Percentiles rank a stretch among this genome's conserved stretches.
Conservation (phyloP, 257 asterid genomes). For the Scutellaria baicalensis region DNA sequence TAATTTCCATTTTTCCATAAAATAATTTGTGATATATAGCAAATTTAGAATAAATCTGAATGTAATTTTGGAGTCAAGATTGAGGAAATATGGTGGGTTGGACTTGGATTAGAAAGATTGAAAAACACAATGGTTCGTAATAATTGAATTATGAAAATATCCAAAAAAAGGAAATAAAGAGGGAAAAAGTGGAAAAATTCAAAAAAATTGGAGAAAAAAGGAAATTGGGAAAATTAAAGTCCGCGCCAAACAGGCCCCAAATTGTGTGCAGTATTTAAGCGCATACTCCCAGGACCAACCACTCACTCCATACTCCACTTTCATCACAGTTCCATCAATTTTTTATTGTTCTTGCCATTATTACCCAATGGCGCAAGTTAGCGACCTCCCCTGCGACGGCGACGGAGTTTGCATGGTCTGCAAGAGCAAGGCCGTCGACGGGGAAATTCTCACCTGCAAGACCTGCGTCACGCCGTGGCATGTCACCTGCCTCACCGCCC, state of each 20-base stretch:
- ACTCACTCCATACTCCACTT: constrained; percentile 17
- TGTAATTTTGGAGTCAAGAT: background rate
- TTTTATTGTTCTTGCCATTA: background rate
- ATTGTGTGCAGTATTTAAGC: constrained; percentile 15
- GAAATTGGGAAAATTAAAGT: constrained; percentile 11
- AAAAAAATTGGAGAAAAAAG: constrained; percentile 16
- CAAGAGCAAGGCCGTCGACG: constrained; percentile 36
- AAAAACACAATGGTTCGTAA: background rate
- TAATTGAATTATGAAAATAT: background rate
- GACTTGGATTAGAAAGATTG: no score
- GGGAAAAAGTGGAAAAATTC: constrained; percentile 29
- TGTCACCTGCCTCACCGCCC: constrained; percentile 49
- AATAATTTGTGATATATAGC: no score
- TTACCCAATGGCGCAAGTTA: constrained; percentile 44
- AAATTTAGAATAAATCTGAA: background rate
- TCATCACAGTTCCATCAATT: background rate
- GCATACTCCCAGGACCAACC: constrained; percentile 20
- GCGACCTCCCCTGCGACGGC: constrained; percentile 83
- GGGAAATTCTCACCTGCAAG: constrained; percentile 54
- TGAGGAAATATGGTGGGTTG: background rate
- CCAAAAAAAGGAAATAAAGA: constrained; percentile 1
- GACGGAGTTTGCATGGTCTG: constrained; percentile 84
- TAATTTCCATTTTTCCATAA: no score
- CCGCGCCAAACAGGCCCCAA: constrained; percentile 37
- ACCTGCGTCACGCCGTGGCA: constrained; percentile 89